Evolutionary conservation across 2,329 filamentous ascomycete species (phyloP).

Genomic region (Aspergillus brunneoviolaceus): DNA sequence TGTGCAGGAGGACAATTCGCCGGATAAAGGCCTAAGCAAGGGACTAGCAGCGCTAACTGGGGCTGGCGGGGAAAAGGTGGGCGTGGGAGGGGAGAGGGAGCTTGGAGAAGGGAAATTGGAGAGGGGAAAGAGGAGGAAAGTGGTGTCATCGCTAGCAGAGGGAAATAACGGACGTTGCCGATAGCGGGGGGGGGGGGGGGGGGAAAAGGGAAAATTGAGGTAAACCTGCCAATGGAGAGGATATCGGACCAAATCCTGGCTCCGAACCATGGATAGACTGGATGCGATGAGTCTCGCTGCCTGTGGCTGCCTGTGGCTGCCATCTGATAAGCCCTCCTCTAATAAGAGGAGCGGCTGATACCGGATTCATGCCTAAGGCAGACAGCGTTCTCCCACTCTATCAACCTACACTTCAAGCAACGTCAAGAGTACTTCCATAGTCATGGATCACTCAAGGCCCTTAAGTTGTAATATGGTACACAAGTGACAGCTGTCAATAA

Average conservation of each 20-base stretch:
- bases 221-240: neutral
- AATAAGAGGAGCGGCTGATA: neutral
- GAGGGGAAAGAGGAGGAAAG: neutral
- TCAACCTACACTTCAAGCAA: neutral
- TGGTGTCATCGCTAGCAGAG: neutral
- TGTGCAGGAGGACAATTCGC: neutral
- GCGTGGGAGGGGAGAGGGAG: neutral
- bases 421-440: neutral
- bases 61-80: neutral
- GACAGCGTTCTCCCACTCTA: neutral
- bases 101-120: neutral
- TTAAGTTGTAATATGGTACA: neutral
- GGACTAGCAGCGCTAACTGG: neutral
- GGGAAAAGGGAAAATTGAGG: neutral
- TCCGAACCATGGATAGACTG: neutral
- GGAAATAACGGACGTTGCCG: slow-evolving; percentile 5
- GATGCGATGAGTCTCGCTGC: neutral
- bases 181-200: neutral
- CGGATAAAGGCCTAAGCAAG: neutral
- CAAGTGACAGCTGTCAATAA: no score
- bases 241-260: neutral
- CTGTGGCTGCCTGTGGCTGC: neutral
- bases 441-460: neutral
- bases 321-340: neutral
- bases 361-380: neutral